phyloP scores from a whole-genome alignment of 257 asterid species.

The Capsicum baccatum region DNA sequence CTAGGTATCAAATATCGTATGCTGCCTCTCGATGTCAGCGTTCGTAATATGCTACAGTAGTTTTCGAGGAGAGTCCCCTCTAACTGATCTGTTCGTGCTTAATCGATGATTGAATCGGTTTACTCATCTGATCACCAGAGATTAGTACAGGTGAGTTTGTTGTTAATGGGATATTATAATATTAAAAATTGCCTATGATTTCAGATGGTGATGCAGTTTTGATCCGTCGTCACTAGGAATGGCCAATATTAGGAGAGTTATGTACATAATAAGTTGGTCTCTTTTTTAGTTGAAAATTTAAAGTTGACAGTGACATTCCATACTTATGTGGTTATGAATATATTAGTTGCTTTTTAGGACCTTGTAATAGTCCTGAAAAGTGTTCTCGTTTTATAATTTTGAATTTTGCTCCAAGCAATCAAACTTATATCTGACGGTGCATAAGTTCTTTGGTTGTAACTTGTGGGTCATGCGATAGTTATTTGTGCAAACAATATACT shows the following conservation, averaged over 20 bases:
- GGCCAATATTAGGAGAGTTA: too few relatives aligned
- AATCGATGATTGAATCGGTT: not conserved
- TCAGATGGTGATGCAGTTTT: too few relatives aligned
- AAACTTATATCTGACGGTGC: not conserved
- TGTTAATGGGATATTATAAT: too few relatives aligned
- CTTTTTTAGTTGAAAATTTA: not conserved
- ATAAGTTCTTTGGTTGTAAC: not conserved
- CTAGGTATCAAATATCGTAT: conserved; percentile 81
- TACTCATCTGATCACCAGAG: not conserved
- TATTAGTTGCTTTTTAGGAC: not conserved
- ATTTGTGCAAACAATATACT: too few relatives aligned
- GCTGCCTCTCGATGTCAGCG: conserved; percentile 74
- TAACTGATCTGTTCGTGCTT: conserved; percentile 57
- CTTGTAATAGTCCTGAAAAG: not conserved
- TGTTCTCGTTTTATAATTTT: not conserved
- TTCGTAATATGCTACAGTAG: conserved; percentile 69
- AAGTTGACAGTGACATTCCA: not conserved
- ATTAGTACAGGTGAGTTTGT: too few relatives aligned
- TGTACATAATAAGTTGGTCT: conserved; percentile 1
- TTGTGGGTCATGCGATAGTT: too few relatives aligned
- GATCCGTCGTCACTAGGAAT: too few relatives aligned
- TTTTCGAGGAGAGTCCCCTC: conserved; percentile 67
- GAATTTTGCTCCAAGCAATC: not conserved
- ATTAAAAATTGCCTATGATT: not conserved
- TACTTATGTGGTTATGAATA: not conserved